phyloP scores from a whole-genome alignment of 2,329 filamentous ascomycete genomes.

The Ilyonectria sp. region DNA sequence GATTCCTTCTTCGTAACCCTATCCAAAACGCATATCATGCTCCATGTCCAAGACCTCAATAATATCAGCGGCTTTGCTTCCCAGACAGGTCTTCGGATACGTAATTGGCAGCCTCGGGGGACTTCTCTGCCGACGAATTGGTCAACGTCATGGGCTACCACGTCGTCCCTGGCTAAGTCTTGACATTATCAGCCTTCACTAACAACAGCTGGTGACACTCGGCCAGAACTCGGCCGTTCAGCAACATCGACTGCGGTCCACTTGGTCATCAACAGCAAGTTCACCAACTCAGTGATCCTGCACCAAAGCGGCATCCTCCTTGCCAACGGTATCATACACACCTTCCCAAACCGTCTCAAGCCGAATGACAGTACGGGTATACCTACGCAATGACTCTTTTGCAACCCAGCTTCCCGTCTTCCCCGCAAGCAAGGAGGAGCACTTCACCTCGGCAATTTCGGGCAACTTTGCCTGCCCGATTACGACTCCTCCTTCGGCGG shows the following conservation, averaged over 20 bases:
- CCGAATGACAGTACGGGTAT: conserved; percentile 53
- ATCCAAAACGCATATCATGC: conserved; percentile 52
- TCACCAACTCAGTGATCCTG: conserved; percentile 68
- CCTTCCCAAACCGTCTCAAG: conserved; percentile 68
- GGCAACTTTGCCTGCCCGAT: conserved; percentile 59
- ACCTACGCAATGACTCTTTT: conserved; percentile 56
- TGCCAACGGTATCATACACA: conserved; percentile 71
- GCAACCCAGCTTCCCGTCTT: conserved; percentile 67
- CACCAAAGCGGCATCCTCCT: conserved; percentile 67
- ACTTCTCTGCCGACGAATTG: conserved; percentile 63
- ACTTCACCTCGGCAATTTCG: conserved; percentile 61
- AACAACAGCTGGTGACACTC: conserved; percentile 54
- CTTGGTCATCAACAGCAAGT: conserved; percentile 61
- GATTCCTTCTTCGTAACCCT: conserved; percentile 58
- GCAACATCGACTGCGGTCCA: conserved; percentile 56
- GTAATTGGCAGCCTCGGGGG: conserved; percentile 68
- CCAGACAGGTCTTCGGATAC: conserved; percentile 69
- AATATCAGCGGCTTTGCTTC: conserved; percentile 76
- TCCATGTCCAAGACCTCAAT: conserved; percentile 58
- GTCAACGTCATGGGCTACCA: conserved; percentile 74
- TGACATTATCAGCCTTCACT: conserved; percentile 64
- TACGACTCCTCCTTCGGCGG: conserved; percentile 45
- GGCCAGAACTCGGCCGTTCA: conserved; percentile 57
- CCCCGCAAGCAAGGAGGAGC: conserved; percentile 62
- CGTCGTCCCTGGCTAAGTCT: conserved; percentile 69